Evolutionary conservation across 129 eudicot species (phyloP).

Genomic region (carrot (Daucus carota)): DH1_v3.0 NC_030381.2:49877001-49877500

Average conservation of each 20-base stretch:
- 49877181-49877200: neutral
- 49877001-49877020: constrained; percentile 9
- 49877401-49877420: too few species aligned
- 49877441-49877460: too few species aligned
- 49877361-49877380: neutral
- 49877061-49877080: neutral
- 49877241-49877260: neutral
- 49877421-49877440: too few species aligned
- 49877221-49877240: neutral
- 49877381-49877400: constrained; percentile 6
- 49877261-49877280: neutral
- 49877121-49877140: neutral
- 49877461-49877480: too few species aligned
- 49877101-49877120: neutral
- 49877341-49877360: neutral
- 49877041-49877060: too few species aligned
- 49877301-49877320: constrained; percentile 11
- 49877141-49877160: neutral
- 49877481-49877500: too few species aligned
- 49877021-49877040: neutral
- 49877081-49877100: neutral
- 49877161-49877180: too few species aligned
- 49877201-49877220: neutral
- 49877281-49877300: neutral
- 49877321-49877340: neutral